phyloP scores from a whole-genome alignment of 805 yeast species.

The Hanseniaspora nectarophila region DNA sequence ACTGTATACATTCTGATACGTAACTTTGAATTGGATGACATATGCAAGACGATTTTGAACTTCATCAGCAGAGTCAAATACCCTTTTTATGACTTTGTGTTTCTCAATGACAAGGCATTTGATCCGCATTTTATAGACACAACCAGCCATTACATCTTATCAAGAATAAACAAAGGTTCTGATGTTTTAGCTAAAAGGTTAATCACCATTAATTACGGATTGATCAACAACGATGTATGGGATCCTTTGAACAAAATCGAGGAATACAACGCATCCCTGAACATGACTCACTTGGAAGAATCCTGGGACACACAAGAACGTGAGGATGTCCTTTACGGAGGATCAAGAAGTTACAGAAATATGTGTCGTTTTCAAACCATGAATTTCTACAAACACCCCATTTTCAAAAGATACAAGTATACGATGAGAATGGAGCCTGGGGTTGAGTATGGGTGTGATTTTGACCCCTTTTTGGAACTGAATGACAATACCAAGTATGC shows the following conservation, averaged over 20 bases:
- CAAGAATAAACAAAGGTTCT: background rate
- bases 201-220: constrained; percentile 44
- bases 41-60: constrained; percentile 1
- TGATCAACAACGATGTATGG: constrained; percentile 65
- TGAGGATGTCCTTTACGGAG: constrained; percentile 50
- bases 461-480: constrained; percentile 79
- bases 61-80: background rate
- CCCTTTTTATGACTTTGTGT: constrained; percentile 59
- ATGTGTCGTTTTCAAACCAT: constrained; percentile 96
- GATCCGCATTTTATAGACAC: constrained; percentile 48
- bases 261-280: constrained; percentile 37
- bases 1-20: constrained; percentile 1
- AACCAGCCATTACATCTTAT: constrained; percentile 28
- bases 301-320: constrained; percentile 35
- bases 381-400: constrained; percentile 67
- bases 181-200: constrained; percentile 30
- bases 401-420: constrained; percentile 60
- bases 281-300: constrained; percentile 42
- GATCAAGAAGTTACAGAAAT: constrained; percentile 60
- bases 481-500: constrained; percentile 67
- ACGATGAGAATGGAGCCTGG: constrained; percentile 95
- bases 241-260: constrained; percentile 39
- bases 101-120: constrained; percentile 63
- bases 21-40: constrained; percentile 3
- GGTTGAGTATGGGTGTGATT: constrained; percentile 78